Evolutionary conservation across 1,284 basidiomycete species (phyloP), one percentile per base, ranked within the genome.

Genomic region (Pseudozyma sp.): DNA sequence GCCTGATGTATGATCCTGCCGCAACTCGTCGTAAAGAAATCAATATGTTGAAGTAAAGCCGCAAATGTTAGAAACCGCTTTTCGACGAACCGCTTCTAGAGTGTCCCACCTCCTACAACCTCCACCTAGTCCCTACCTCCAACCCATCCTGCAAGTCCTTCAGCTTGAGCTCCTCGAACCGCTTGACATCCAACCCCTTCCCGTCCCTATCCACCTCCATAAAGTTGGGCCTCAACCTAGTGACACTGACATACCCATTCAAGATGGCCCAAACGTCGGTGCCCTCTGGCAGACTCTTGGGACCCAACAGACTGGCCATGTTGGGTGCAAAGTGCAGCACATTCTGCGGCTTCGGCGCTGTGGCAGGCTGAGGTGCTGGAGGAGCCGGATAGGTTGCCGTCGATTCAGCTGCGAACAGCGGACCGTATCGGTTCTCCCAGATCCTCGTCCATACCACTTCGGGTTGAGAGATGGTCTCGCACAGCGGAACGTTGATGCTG

Each of bases 241-340:
- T 71, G 40, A 84, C 58, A 54, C 75, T 77, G 13, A 84, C 62
- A 48, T 66, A 72, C 24, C 82, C 82, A 16, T 80, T 74, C 49
- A 64, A 52, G 30, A 84, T 64, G 4, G 82, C 82, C 80, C 81
- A 81, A 9, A 76, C 75, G 31, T 83, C 81, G 0, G 81, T 82
- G 4, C 77, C 81, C 19, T 58, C 66, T 19, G 56, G 53, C 11
- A 74, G 46, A 19, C 42, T 50, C 31, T 54, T 51, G 4, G 82
- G 82, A 7, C 75, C 63, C 37, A 84, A 61, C 42, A 83, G 51
- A 13, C 54, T 55, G 8, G 54, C 59, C 72, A 84, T 81, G 39
- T 82, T 70, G 19, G 82, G 82, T 10, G 68, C 68, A 58, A 84
- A 84, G 17, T 71, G 68, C 6, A 84, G 58, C 35, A 69, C 54